Evolutionary conservation across 1,139 yeast genomes (phyloP), one percentile per base, ranked within the genome.

Genomic region (Pichia kudriavzevii): DNA sequence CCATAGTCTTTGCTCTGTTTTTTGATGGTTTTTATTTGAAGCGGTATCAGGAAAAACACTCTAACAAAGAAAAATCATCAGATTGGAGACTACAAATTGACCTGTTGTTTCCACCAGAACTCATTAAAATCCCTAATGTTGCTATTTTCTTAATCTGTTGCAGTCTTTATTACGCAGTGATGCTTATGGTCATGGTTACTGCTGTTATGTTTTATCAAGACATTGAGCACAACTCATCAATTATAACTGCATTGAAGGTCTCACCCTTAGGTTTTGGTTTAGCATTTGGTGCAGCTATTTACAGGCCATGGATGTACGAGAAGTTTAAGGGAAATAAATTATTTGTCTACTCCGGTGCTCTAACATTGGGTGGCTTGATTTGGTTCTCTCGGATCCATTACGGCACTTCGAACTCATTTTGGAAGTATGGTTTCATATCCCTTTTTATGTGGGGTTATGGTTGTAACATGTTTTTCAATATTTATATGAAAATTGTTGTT

Each of bases 351-450:
- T 45, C 52, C 2, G 31, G 50, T 0, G 14, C 42, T 5, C 2
- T 49, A 2, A 28, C 41, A 3, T 13, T 44, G 4, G 45, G 47
- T 5, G 35, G 44, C 14, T 4, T 39, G n/a, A 39, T 55, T 10
- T 51, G 60, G 52, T 20, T 44, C 21, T 45, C 58, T 6, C 43
- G 59, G 30, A 31, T 45, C 3, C 43, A 52, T 20, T 48, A 40
- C 29, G 27, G 29, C 1, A 29, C 18, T 4, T 5, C 22, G 1
- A 41, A 50, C 13, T 41, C 44, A 9, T 59, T 45, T 34, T 59
- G 61, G 60, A 58, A 51, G 22, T 52, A 41, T 36, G 50, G 51
- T 15, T 41, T 54, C 21, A 36, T 46, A 19, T 33, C 55, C 8
- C 34, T 51, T 3, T 41, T 46, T 3, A 40, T 56, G 1, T 37